phyloP scores from a whole-genome alignment of 768 basidiomycete genomes.

The Lactarius deliciosus region DNA sequence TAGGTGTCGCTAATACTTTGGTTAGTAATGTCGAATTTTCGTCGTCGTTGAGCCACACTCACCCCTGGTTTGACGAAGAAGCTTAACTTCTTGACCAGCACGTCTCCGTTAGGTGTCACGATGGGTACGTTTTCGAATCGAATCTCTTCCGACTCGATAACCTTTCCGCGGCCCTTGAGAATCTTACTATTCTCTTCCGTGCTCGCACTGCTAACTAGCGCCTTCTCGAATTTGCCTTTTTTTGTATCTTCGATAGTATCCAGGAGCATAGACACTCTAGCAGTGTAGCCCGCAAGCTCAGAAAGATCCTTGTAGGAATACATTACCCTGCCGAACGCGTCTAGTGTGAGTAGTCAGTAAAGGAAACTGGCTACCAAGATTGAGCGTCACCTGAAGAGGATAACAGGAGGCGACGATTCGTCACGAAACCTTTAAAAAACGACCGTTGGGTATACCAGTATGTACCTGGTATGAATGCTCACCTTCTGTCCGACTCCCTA shows the following conservation, averaged over 20 bases:
- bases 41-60: conserved; percentile 30
- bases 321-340: conserved; percentile 95
- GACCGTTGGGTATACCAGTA: not conserved
- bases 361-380: not conserved
- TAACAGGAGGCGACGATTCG: conserved; percentile 86
- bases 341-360: conserved; percentile 39
- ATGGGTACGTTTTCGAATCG: conserved; percentile 92
- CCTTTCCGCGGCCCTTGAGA: conserved; percentile 70
- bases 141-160: conserved; percentile 86
- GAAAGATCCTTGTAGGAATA: conserved; percentile 97
- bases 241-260: conserved; percentile 89
- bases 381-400: conserved; percentile 68
- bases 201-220: conserved; percentile 70
- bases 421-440: conserved; percentile 74
- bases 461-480: conserved; percentile 12
- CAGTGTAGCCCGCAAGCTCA: conserved; percentile 94
- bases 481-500: conserved; percentile 92
- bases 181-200: conserved; percentile 75
- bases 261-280: conserved; percentile 83
- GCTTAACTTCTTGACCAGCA: conserved; percentile 79
- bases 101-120: conserved; percentile 93
- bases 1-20: conserved; percentile 68
- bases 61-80: conserved; percentile 91
- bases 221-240: conserved; percentile 84
- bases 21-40: not conserved